Percentiles rank a stretch among this genome's conserved stretches.
phyloP scores from a whole-genome alignment of 129 eudicot species.

The Mikania micrantha region DNA sequence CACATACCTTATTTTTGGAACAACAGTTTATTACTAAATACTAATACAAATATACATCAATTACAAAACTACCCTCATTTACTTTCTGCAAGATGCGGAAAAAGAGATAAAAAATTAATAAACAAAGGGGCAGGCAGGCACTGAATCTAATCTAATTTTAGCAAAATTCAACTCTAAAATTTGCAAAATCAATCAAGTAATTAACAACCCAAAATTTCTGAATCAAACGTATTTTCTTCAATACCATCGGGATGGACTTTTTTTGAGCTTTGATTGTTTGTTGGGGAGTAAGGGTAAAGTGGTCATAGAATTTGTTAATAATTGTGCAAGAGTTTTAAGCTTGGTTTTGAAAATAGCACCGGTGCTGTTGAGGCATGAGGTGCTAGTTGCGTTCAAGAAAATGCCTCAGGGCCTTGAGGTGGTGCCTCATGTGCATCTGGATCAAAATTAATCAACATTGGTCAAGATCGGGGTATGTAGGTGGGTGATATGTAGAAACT shows the following conservation, averaged over 20 bases:
- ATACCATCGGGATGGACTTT: neutral
- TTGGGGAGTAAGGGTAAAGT: neutral
- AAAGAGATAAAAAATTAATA: neutral
- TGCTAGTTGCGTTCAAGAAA: too few species aligned
- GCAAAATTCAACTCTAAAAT: neutral
- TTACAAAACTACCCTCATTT: neutral
- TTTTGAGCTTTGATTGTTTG: neutral
- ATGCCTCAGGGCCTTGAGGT: too few species aligned
- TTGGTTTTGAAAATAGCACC: too few species aligned
- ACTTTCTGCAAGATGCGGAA: neutral
- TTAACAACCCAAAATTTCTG: neutral
- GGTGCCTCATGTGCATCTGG: too few species aligned
- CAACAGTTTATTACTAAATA: neutral
- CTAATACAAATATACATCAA: neutral
- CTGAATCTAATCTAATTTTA: neutral
- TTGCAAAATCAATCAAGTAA: neutral
- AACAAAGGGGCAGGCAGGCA: neutral
- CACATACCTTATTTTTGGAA: neutral
- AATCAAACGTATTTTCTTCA: neutral
- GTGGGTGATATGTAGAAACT: too few species aligned
- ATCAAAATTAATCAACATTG: too few species aligned
- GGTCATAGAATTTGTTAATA: neutral
- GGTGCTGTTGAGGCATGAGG: too few species aligned
- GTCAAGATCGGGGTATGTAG: too few species aligned
- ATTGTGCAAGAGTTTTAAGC: neutral